phyloP scores from a whole-genome alignment of 73 alveolate species.

The Blepharisma stoltei region DNA sequence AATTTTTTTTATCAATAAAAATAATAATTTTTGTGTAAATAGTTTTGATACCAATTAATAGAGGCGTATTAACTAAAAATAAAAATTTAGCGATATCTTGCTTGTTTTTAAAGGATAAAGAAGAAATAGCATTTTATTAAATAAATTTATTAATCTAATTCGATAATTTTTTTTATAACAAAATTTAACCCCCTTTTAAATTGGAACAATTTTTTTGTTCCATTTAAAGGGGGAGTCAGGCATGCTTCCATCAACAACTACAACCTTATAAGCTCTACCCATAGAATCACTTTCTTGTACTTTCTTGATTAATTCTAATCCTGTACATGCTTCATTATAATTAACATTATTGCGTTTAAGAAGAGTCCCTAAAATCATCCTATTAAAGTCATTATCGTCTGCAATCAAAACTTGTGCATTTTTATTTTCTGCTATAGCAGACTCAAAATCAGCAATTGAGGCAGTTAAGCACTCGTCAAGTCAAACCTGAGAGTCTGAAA shows the following conservation, averaged over 20 bases:
- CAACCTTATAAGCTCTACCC: neutral
- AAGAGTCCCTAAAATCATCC: neutral
- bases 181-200: too few relatives aligned
- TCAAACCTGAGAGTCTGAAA: neutral
- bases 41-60: too few relatives aligned
- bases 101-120: too few relatives aligned
- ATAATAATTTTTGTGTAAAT: too few relatives aligned
- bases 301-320: neutral
- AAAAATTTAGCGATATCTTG: too few relatives aligned
- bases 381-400: neutral
- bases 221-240: too few relatives aligned
- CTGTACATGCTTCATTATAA: neutral
- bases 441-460: neutral
- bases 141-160: too few relatives aligned
- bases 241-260: neutral
- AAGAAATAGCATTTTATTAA: too few relatives aligned
- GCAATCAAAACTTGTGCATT: neutral
- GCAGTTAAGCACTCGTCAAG: neutral
- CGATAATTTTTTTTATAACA: too few relatives aligned
- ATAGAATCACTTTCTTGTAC: neutral
- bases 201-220: too few relatives aligned
- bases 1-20: too few relatives aligned
- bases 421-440: neutral
- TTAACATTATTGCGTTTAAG: neutral
- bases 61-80: too few relatives aligned